Conservation (phyloP, 73 alveolate species). For the Paramecium biaurelia region DNA sequence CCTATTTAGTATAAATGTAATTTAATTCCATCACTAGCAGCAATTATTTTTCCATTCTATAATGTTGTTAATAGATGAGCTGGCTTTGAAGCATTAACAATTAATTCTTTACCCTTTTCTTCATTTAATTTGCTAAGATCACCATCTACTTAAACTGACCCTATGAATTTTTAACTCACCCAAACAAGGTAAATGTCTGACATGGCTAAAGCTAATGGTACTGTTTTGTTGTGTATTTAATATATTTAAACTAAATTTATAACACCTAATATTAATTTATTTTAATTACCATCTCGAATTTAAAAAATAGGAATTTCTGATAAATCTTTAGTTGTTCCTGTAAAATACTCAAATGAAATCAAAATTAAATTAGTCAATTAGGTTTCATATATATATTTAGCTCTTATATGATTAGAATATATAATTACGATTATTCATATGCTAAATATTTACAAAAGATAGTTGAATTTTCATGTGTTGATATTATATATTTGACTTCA, state of each 20-base stretch:
- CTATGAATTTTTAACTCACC: background rate
- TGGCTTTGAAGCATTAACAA: background rate
- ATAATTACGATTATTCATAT: background rate
- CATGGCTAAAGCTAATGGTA: background rate
- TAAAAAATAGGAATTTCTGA: background rate
- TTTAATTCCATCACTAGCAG: slow-evolving; percentile 1
- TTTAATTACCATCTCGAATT: background rate
- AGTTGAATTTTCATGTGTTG: background rate
- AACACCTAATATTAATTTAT: background rate
- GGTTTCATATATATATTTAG: background rate
- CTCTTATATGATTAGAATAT: background rate
- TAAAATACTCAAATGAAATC: background rate
- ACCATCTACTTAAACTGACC: background rate
- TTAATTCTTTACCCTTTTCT: background rate
- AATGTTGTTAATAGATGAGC: background rate
- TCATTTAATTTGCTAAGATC: background rate
- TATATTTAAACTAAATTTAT: background rate
- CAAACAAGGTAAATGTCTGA: background rate
- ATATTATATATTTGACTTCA: background rate
- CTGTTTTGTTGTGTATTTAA: background rate
- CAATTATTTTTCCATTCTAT: background rate
- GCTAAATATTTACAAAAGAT: background rate
- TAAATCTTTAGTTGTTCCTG: background rate
- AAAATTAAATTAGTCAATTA: background rate
- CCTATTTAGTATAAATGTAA: background rate